A percentile compares a stretch with the other conserved stretches of the same genome.
phyloP scores from a whole-genome alignment of 495 filamentous ascomycete genomes.

The Platismatia glauca region DNA sequence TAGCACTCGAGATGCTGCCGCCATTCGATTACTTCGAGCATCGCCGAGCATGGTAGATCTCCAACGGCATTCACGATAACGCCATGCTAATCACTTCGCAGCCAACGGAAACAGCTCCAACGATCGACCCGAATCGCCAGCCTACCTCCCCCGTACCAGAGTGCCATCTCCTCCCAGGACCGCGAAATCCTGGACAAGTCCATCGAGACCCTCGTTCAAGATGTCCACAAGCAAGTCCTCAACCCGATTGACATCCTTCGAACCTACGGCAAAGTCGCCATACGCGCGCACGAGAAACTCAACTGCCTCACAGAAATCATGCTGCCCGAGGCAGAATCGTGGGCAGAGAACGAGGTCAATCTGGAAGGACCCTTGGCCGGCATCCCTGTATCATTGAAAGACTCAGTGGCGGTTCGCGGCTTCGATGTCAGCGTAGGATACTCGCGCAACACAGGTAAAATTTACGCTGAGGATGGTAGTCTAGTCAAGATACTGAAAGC shows the following conservation, averaged over 20 bases:
- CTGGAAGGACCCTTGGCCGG: slow-evolving; percentile 79
- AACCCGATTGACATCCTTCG: slow-evolving; percentile 66
- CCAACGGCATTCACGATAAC: slow-evolving; percentile 1
- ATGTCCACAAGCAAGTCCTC: slow-evolving; percentile 60
- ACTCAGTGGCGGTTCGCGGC: slow-evolving; percentile 74
- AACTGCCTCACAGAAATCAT: slow-evolving; percentile 91
- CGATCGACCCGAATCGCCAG: slow-evolving; percentile 58
- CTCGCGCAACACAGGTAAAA: slow-evolving; percentile 60
- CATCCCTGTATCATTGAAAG: slow-evolving; percentile 83
- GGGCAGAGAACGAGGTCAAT: slow-evolving; percentile 62
- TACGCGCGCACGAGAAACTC: slow-evolving; percentile 76
- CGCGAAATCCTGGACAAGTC: slow-evolving; percentile 58
- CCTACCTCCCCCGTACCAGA: slow-evolving; percentile 57
- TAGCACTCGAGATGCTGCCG: slow-evolving; percentile 37
- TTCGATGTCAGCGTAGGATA: slow-evolving; percentile 86
- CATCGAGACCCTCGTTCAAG: slow-evolving; percentile 67
- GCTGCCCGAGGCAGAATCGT: slow-evolving; percentile 69
- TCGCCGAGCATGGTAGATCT: slow-evolving; percentile 42
- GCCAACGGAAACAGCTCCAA: slow-evolving; percentile 70
- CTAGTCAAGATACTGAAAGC: slow-evolving; percentile 76
- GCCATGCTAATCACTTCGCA: slow-evolving; percentile 29
- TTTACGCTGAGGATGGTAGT: slow-evolving; percentile 55
- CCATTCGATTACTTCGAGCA: slow-evolving; percentile 54
- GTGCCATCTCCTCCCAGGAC: slow-evolving; percentile 51
- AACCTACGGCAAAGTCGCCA: slow-evolving; percentile 83